A percentile compares a stretch with the other conserved stretches of the same genome.
Evolutionary conservation across 495 filamentous ascomycete species (phyloP).

Genomic region (Tuber calosporum): DNA sequence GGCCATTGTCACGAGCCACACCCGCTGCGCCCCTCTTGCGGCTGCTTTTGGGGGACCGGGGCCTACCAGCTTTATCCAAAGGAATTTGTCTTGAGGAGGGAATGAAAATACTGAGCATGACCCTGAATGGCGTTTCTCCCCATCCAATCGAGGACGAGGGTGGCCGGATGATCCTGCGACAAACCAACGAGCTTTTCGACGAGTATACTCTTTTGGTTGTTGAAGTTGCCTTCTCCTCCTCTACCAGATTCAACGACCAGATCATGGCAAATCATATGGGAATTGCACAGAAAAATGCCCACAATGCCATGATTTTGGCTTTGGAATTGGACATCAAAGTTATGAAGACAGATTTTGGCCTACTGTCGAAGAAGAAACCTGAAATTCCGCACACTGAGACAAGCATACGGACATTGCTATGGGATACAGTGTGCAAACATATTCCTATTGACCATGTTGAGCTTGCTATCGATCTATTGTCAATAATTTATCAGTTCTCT

Average conservation of each 20-base stretch:
- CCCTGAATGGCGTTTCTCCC: conserved; percentile 29
- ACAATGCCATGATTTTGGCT: conserved; percentile 29
- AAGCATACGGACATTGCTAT: conserved; percentile 25
- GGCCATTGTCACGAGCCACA: conserved; percentile 35
- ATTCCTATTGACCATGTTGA: conserved; percentile 33
- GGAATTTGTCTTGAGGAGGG: conserved; percentile 40
- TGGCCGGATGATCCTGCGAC: conserved; percentile 36
- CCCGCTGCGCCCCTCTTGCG: conserved; percentile 32
- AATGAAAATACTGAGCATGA: conserved; percentile 39
- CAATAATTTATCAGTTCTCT: conserved; percentile 30
- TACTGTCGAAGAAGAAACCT: conserved; percentile 35
- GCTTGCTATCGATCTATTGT: conserved; percentile 23
- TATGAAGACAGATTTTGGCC: conserved; percentile 29
- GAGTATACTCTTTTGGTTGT: conserved; percentile 30
- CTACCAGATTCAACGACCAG: conserved; percentile 26
- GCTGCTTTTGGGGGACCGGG: conserved; percentile 30
- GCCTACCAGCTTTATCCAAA: conserved; percentile 31
- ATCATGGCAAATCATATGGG: conserved; percentile 38
- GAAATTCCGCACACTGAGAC: conserved; percentile 28
- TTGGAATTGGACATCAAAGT: conserved; percentile 37
- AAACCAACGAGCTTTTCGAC: conserved; percentile 39
- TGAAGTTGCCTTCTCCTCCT: conserved; percentile 29
- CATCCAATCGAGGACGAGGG: conserved; percentile 33
- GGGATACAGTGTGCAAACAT: conserved; percentile 29
- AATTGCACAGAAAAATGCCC: conserved; percentile 26